Evolutionary conservation across 192 early-diverging fungal genomes (phyloP), one percentile per base, ranked within the genome.

Genomic region (Pilaira anomala): DNA sequence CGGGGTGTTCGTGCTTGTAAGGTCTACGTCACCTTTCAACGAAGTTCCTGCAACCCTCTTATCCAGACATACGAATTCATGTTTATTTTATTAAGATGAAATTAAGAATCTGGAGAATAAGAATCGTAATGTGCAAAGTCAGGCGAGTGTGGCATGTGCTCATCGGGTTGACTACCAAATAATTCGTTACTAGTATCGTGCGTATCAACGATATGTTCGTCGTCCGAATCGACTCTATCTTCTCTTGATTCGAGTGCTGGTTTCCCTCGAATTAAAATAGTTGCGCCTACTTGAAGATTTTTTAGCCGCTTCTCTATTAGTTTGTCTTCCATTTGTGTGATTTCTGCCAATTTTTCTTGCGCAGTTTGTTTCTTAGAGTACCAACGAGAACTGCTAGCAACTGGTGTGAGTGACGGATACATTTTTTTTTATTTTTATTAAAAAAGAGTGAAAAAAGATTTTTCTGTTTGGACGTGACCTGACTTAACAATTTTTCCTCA

Each of bases 391-490:
- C 28, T 26, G 19, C 30, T 55, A 36, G 28, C 53, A 30, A 36
- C 53, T 19, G 53, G 26, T 36, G 53, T 36, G 1, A 55, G n/a
- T 55, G 53, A 36, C 30, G 53, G 53, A 36, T 55, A 55, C 53
- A 55, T 55, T 18, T 29, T 54, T 54, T 18, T 54, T 14, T 8
- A 9, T 16, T 29, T 5, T 29, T 25, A 52, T 16, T 16, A 29
- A 52, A 14, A 11, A 25, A 51, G 0, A 24, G 25, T 28, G 25
- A 53, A 28, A 36, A 19, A 29, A 55, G n/a, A 30, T 55, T n/a
- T 12, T 55, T 36, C 30, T 55, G 18, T 55, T 55, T 33, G 5
- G 22, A 26, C 50, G 50, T 26, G 25, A 29, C 29, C 44, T 45
- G 13, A 45, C 19, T 55, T 55, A 36, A 16, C 30, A 18, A 8